phyloP scores from a whole-genome alignment of 2,329 filamentous ascomycete genomes.

The Raffaelea arxii region DNA sequence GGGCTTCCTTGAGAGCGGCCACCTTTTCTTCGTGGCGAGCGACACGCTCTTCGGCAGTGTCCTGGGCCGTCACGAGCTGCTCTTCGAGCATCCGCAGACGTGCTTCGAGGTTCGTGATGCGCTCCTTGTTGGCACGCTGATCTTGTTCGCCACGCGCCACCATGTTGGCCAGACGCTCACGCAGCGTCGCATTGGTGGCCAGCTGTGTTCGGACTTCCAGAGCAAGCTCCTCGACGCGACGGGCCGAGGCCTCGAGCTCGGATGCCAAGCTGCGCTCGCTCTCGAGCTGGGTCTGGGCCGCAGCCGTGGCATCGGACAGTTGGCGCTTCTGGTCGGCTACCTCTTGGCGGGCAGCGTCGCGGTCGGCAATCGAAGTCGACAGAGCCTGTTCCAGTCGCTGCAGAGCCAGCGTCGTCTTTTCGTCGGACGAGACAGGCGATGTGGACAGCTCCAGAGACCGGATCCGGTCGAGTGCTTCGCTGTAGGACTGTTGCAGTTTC shows the following conservation, averaged over 20 bases:
- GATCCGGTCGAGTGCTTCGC: slow-evolving; percentile 56
- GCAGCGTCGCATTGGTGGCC: slow-evolving; percentile 64
- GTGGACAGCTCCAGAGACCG: slow-evolving; percentile 47
- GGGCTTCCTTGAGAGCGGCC: slow-evolving; percentile 61
- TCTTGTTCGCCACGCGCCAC: slow-evolving; percentile 77
- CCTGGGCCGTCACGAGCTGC: slow-evolving; percentile 70
- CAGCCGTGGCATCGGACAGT: slow-evolving; percentile 45
- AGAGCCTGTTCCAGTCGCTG: slow-evolving; percentile 59
- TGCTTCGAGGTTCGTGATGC: slow-evolving; percentile 75
- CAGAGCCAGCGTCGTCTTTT: slow-evolving; percentile 53
- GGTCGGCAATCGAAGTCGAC: slow-evolving; percentile 58
- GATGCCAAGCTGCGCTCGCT: slow-evolving; percentile 56
- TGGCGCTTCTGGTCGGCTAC: slow-evolving; percentile 51
- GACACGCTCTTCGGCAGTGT: slow-evolving; percentile 76
- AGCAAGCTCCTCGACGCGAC: slow-evolving; percentile 65
- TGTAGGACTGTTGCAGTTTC: slow-evolving; percentile 64
- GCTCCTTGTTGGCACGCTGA: slow-evolving; percentile 67
- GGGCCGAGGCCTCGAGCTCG: slow-evolving; percentile 64
- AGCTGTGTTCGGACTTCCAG: slow-evolving; percentile 73
- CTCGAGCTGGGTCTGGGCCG: slow-evolving; percentile 45
- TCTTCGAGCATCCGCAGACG: slow-evolving; percentile 78
- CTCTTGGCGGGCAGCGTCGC: slow-evolving; percentile 61
- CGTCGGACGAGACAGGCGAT: slow-evolving; percentile 31
- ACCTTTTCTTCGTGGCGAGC: slow-evolving; percentile 81
- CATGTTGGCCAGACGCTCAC: slow-evolving; percentile 66